phyloP scores from a whole-genome alignment of 2,329 filamentous ascomycete species.

The Phyllosticta citrichinensis region DNA sequence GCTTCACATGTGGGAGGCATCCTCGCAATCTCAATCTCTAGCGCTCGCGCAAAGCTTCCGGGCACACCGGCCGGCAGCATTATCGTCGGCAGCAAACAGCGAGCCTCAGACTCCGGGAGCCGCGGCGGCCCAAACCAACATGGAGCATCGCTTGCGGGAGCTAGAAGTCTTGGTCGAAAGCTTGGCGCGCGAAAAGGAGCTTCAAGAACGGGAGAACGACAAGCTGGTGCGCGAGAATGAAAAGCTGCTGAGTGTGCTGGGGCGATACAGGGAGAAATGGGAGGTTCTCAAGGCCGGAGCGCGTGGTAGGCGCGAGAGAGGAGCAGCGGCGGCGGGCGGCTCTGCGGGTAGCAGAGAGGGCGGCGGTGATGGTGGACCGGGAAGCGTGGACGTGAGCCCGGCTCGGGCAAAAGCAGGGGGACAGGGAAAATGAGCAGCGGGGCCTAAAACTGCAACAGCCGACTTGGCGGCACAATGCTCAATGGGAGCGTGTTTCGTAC shows the following conservation, averaged over 20 bases:
- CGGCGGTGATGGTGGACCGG: not conserved
- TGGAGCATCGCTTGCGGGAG: conserved; percentile 25
- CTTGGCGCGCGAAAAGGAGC: conserved; percentile 51
- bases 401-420: not conserved
- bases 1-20: conserved; percentile 87
- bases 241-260: conserved; percentile 45
- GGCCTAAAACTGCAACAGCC: not conserved
- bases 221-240: conserved; percentile 52
- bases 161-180: conserved; percentile 56
- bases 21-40: conserved; percentile 76
- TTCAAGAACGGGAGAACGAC: conserved; percentile 50
- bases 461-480: not conserved
- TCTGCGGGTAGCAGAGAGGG: not conserved
- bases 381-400: not conserved
- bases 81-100: conserved; percentile 13
- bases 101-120: conserved; percentile 2
- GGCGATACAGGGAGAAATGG: conserved; percentile 54
- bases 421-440: not conserved
- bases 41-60: conserved; percentile 71
- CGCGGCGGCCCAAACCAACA: conserved; percentile 2
- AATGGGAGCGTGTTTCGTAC: not conserved
- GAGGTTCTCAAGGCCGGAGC: conserved; percentile 60
- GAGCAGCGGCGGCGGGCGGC: not conserved
- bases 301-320: conserved; percentile 18
- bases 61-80: conserved; percentile 23